Evolutionary conservation across 2,329 filamentous ascomycete genomes (phyloP).

Genomic region (Sporothrix euskadiensis): DNA sequence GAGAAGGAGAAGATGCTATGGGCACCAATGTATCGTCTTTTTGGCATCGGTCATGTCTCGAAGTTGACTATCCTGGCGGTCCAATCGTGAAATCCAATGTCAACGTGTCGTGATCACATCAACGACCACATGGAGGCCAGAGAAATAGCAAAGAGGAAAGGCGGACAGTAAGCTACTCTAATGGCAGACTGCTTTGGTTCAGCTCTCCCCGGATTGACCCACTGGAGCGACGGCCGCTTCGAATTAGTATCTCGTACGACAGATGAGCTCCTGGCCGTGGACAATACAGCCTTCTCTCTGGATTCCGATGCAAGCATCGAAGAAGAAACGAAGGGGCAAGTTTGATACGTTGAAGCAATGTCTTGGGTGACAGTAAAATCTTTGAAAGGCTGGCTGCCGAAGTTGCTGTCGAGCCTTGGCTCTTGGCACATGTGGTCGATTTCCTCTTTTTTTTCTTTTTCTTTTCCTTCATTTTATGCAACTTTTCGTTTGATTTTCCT

Average conservation of each 20-base stretch:
- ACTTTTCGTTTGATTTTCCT: not conserved
- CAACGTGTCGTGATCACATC: slow-evolving; percentile 12
- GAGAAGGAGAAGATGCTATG: not conserved
- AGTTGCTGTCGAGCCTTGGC: not conserved
- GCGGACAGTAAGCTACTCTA: not conserved
- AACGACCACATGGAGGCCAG: not conserved
- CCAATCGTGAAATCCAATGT: not conserved
- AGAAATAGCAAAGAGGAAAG: not conserved
- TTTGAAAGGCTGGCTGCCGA: not conserved
- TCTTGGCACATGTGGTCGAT: not conserved
- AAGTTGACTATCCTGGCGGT: not conserved
- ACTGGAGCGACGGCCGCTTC: not conserved
- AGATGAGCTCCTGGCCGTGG: not conserved
- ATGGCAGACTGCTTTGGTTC: not conserved
- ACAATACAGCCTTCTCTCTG: no score
- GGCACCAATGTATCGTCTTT: not conserved
- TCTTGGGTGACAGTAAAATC: not conserved
- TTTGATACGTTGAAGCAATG: not conserved
- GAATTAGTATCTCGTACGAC: not conserved
- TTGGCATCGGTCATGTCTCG: slow-evolving; percentile 10
- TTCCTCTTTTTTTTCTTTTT: not conserved
- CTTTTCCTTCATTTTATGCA: not conserved
- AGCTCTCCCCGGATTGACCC: not conserved
- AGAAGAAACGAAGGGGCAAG: not conserved
- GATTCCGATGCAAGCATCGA: not conserved